Percentiles rank a stretch among this genome's conserved stretches.
phyloP scores from a whole-genome alignment of 208 protist genomes.

The Strigomonas culicis region DNA sequence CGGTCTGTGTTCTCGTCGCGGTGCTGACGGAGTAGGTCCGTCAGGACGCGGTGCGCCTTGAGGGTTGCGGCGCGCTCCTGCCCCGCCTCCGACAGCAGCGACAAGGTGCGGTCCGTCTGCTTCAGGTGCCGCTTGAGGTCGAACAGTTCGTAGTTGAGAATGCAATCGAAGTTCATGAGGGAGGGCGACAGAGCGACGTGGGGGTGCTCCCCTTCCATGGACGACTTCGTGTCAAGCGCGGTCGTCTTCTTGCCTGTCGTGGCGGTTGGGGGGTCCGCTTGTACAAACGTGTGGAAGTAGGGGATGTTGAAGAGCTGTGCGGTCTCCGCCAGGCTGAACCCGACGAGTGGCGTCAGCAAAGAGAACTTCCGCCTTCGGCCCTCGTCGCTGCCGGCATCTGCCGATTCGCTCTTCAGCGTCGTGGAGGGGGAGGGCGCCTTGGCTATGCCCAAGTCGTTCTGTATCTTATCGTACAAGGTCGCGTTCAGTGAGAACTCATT shows the following conservation, averaged over 20 bases:
- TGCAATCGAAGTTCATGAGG: not conserved
- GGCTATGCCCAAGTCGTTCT: too few species aligned
- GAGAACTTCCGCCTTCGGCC: not conserved
- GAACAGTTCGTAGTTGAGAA: not conserved
- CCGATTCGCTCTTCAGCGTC: too few species aligned
- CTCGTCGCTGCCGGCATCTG: not conserved
- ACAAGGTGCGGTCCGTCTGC: not conserved
- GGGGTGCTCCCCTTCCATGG: not conserved
- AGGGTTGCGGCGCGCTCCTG: too few species aligned
- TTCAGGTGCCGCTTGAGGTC: not conserved
- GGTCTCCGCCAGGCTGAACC: constrained; percentile 1
- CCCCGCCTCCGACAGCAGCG: not conserved
- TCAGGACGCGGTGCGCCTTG: too few species aligned
- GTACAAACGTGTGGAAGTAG: not conserved
- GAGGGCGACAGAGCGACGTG: not conserved
- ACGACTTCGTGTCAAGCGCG: too few species aligned
- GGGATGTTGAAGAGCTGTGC: not conserved
- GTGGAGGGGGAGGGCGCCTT: too few species aligned
- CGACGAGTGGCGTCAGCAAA: not conserved
- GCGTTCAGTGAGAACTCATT: not conserved
- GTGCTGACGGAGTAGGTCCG: too few species aligned
- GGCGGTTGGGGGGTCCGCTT: not conserved
- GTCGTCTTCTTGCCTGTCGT: too few species aligned
- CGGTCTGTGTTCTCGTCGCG: too few species aligned
- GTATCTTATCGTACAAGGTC: not conserved